These are phyloP conservation scores for Nelumbo lutea DNA, from an alignment of 164 flowering plant species.

Conservation along the genomic window DNA sequence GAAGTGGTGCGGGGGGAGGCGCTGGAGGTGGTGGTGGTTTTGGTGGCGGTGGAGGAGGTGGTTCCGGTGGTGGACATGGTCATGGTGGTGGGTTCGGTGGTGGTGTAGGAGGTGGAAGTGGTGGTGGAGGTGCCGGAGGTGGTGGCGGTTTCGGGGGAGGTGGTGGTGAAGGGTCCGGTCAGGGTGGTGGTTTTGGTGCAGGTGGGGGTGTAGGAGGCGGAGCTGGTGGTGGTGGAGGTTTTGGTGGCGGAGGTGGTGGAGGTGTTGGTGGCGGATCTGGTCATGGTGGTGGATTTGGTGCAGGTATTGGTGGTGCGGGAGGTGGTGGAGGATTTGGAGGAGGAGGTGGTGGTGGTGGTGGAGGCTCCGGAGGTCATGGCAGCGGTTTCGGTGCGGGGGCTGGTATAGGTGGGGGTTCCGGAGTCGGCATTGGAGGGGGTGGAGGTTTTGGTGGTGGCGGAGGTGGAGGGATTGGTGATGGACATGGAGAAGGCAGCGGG, in stretches of 20 bases:
- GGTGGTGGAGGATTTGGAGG: too few species aligned
- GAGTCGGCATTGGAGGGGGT: slow-evolving; percentile 2
- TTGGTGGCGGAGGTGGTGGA: too few species aligned
- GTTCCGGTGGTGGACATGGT: slow-evolving; percentile 7
- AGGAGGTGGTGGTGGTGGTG: slow-evolving; percentile 1
- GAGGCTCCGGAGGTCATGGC: slow-evolving; percentile 1
- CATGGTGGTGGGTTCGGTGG: slow-evolving; percentile 12
- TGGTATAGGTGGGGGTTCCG: slow-evolving; percentile 1
- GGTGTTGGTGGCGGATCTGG: too few species aligned
- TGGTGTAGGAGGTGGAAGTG: slow-evolving; percentile 8
- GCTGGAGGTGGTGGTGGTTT: slow-evolving; percentile 3
- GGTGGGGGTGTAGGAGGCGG: too few species aligned
- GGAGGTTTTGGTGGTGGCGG: neutral
- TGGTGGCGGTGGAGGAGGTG: slow-evolving; percentile 7
- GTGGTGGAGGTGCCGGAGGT: slow-evolving; percentile 10
- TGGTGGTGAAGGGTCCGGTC: slow-evolving; percentile 8
- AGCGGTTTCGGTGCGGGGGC: slow-evolving; percentile 3
- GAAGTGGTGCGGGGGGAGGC: slow-evolving; percentile 5
- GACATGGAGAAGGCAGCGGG: slow-evolving; percentile 22
- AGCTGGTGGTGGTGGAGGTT: neutral
- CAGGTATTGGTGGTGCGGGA: slow-evolving; percentile 4
- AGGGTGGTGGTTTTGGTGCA: neutral
- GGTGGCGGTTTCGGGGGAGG: slow-evolving; percentile 15
- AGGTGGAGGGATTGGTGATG: slow-evolving; percentile 9
- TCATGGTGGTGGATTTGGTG: slow-evolving; percentile 3